Evolutionary conservation across 73 alveolate genomes (phyloP), one percentile per base, ranked within the genome.

Genomic region (Symbiodinium natans): DNA sequence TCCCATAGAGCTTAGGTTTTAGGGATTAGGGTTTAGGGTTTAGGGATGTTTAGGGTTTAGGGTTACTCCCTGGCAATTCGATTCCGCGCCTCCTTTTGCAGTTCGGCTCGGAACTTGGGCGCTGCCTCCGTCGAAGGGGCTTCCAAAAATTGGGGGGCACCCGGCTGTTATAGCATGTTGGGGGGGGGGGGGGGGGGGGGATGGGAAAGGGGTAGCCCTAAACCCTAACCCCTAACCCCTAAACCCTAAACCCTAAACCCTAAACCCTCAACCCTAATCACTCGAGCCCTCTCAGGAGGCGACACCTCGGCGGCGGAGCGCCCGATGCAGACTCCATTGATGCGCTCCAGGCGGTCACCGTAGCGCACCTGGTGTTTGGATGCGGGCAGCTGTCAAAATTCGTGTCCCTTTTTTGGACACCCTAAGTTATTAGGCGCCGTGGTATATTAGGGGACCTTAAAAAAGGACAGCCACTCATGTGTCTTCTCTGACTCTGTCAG

Each of bases 301-400:
- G 34, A 6, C 59, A 23, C 95, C 95, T 87, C 86, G 29, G 95
- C 95, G 5, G 95, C 85, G 19, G 95, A 54, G 34, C 85, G 38
- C 71, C 77, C 85, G 59, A 59, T 82, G 21, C 86, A 82, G 73
- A 87, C 38, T 34, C 95, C 95, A 33, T 87, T 87, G 56, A 87
- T 43, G 2, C 95, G 95, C 85, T 87, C 95, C 41, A 87, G 77
- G 74, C 95, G 95, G 36, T 87, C 95, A 1, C 95, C 95, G 43
- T 87, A 87, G 34, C 77, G 75, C 86, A 87, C 95, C 95, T 87
- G 74, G n/a, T 31, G n/a, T n/a, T n/a, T n/a, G n/a, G n/a, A n/a
- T n/a, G n/a, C n/a, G n/a, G n/a, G n/a, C n/a, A n/a, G n/a, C n/a
- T n/a, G n/a, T n/a, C n/a, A n/a, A n/a, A n/a, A n/a, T n/a, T n/a